Percentiles rank a stretch among this genome's conserved stretches.
Conservation (phyloP, 495 filamentous ascomycete species). For the Oleoguttula mirabilis region DNA sequence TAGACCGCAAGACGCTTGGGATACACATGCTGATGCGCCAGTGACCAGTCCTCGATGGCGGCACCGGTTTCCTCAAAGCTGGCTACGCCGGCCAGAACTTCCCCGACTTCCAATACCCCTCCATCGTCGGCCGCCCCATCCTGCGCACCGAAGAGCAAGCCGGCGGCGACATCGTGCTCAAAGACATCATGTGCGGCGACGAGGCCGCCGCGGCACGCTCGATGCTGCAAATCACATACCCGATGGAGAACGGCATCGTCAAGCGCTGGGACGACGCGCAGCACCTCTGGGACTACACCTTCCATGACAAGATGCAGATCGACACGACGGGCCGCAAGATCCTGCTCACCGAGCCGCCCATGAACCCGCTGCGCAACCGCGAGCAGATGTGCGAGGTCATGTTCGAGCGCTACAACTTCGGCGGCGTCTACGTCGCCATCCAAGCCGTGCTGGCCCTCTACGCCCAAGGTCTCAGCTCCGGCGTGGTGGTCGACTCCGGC, state of each 20-base stretch:
- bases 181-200: constrained; percentile 99
- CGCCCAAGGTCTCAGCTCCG: constrained; percentile 90
- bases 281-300: constrained; percentile 98
- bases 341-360: constrained; percentile 92
- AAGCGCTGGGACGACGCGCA: constrained; percentile 99
- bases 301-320: constrained; percentile 89
- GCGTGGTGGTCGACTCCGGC: constrained; percentile 94
- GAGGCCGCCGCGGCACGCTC: constrained; percentile 90
- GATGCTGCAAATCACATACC: constrained; percentile 96
- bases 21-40: constrained; percentile 21
- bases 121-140: constrained; percentile 96
- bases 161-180: constrained; percentile 62
- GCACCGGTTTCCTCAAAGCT: constrained; percentile 98
- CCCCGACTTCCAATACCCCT: constrained; percentile 95
- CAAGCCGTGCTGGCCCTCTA: constrained; percentile 96
- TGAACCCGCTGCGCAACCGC: constrained; percentile 92
- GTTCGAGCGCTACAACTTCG: constrained; percentile 94
- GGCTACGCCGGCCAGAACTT: constrained; percentile 98
- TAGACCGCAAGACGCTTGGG: neutral
- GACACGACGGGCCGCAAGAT: constrained; percentile 91
- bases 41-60: constrained; percentile 86
- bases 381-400: constrained; percentile 98
- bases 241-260: constrained; percentile 99
- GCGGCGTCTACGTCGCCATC: constrained; percentile 95
- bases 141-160: constrained; percentile 83